phyloP scores from a whole-genome alignment of 2,329 filamentous ascomycete genomes.

The Corinectria fuckeliana region DNA sequence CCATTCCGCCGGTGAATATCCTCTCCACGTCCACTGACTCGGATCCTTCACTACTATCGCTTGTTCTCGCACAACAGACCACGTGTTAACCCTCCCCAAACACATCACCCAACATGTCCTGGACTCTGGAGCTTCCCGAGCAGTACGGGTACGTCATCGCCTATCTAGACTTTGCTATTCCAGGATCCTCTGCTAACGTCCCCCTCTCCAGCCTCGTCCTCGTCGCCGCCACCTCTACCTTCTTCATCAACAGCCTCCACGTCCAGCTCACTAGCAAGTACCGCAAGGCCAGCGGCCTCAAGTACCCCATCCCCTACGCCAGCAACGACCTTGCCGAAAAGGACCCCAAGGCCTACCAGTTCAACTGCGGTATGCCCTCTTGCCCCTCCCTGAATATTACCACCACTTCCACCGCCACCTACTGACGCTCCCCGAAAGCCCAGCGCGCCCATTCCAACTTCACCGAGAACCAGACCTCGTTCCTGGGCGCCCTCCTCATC shows the following conservation, averaged over 20 bases:
- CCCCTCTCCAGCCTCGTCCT: constrained; percentile 68
- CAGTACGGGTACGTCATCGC: constrained; percentile 58
- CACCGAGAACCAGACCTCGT: constrained; percentile 64
- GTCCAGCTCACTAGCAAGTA: constrained; percentile 51
- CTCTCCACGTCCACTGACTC: not conserved
- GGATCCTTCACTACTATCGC: not conserved
- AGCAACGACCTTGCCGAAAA: constrained; percentile 59
- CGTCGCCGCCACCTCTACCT: constrained; percentile 60
- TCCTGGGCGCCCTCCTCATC: constrained; percentile 60
- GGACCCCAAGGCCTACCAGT: constrained; percentile 59
- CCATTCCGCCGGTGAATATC: not conserved
- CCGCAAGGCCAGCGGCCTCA: constrained; percentile 60
- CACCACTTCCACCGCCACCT: not conserved
- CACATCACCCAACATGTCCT: constrained; percentile 47
- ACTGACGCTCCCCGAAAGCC: constrained; percentile 43
- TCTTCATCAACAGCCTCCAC: constrained; percentile 65
- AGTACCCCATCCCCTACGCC: constrained; percentile 66
- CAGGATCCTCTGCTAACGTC: not conserved
- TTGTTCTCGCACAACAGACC: not conserved
- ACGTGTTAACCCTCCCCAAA: constrained; percentile 8
- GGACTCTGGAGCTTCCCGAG: constrained; percentile 52
- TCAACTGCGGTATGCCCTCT: constrained; percentile 64
- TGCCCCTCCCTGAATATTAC: not conserved
- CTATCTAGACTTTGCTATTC: too few species aligned
- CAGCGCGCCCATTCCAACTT: constrained; percentile 70